Evolutionary conservation across 805 yeast genomes (phyloP).

Genomic region (Kuraishia ogatae): DNA sequence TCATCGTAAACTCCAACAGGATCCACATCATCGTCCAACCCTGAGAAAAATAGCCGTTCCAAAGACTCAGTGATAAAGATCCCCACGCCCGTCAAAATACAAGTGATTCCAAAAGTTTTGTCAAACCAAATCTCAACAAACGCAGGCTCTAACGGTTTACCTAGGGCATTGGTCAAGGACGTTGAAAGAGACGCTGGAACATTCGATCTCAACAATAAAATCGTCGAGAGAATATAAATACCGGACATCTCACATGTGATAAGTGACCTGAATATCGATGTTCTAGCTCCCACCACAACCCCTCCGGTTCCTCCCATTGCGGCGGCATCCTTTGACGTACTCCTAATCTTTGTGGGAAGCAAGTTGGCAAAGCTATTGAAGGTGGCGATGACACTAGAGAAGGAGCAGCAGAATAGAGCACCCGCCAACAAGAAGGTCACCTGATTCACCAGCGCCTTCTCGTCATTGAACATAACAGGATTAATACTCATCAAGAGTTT

Average conservation of each 20-base stretch:
- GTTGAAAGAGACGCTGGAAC: conserved; percentile 35
- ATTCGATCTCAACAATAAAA: conserved; percentile 37
- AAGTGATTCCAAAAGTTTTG: conserved; percentile 36
- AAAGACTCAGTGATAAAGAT: conserved; percentile 16
- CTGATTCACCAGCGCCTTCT: conserved; percentile 32
- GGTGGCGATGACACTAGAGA: conserved; percentile 56
- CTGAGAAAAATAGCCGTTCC: conserved; percentile 10
- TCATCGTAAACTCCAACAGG: conserved; percentile 18
- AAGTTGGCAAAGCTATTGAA: conserved; percentile 37
- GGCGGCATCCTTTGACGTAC: conserved; percentile 15
- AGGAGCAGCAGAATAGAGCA: conserved; percentile 49
- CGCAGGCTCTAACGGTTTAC: conserved; percentile 26
- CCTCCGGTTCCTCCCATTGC: background rate
- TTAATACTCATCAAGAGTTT: conserved; percentile 23
- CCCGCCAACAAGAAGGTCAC: conserved; percentile 47
- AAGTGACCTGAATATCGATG: conserved; percentile 18
- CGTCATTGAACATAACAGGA: conserved; percentile 21
- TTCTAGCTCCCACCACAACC: conserved; percentile 14
- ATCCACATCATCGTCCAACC: conserved; percentile 11
- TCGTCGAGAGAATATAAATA: conserved; percentile 42
- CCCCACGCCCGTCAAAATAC: conserved; percentile 24
- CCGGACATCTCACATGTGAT: conserved; percentile 38
- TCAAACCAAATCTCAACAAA: conserved; percentile 46
- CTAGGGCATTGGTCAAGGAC: conserved; percentile 26
- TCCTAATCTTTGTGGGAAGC: conserved; percentile 7